A percentile compares a stretch with the other conserved stretches of the same genome.
Evolutionary conservation across 768 basidiomycete species (phyloP).

Genomic region (Candolleomyces aberdarensis): DNA sequence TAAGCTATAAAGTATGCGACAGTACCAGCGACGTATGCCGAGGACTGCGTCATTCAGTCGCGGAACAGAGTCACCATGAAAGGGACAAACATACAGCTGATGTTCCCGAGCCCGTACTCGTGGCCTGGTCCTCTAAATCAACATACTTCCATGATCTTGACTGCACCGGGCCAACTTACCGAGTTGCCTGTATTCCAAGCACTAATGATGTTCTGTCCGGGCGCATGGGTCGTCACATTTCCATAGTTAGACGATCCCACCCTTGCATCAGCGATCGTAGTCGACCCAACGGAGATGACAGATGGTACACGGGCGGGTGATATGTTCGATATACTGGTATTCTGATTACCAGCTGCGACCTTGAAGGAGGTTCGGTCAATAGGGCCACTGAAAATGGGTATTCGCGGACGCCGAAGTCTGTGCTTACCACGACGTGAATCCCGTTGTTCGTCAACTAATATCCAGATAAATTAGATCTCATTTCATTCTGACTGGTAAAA

Average conservation of each 20-base stretch:
- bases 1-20: neutral
- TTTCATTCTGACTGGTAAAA: neutral
- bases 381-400: neutral
- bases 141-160: neutral
- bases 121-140: neutral
- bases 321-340: neutral
- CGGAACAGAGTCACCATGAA: too few relatives aligned
- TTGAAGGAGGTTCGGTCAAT: neutral
- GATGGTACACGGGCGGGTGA: neutral
- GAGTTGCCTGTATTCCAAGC: neutral
- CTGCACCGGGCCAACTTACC: neutral
- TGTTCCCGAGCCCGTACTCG: neutral
- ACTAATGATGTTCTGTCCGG: neutral
- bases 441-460: neutral
- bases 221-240: neutral
- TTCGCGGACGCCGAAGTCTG: neutral
- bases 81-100: neutral
- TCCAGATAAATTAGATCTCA: neutral
- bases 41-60: neutral
- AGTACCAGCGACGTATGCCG: neutral
- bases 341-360: neutral
- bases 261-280: neutral
- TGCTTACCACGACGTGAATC: neutral
- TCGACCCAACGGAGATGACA: neutral
- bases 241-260: neutral